phyloP scores from a whole-genome alignment of 208 protist genomes.

The Acanthamoeba sp. region DNA sequence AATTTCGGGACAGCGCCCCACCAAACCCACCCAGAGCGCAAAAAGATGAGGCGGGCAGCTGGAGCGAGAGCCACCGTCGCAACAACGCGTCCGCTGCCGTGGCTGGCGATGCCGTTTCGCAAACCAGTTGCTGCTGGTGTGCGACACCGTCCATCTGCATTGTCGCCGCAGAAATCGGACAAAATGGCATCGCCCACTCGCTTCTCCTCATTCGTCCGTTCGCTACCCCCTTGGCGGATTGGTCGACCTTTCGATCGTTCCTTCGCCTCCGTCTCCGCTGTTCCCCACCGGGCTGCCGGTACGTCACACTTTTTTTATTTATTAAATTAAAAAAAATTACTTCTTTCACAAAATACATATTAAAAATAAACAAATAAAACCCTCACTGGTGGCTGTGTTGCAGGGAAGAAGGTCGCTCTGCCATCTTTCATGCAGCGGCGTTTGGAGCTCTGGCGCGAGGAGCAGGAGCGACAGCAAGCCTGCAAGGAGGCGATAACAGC shows the following conservation, averaged over 20 bases:
- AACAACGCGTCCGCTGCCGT: too few relatives aligned
- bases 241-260: neutral
- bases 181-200: too few relatives aligned
- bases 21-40: too few relatives aligned
- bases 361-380: neutral
- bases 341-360: neutral
- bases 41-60: too few relatives aligned
- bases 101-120: too few relatives aligned
- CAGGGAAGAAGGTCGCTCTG: too few relatives aligned
- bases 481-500: neutral
- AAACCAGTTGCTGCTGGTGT: too few relatives aligned
- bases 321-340: neutral
- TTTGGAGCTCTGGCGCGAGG: conserved; percentile 62
- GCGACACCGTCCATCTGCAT: too few relatives aligned
- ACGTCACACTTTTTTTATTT: neutral
- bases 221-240: neutral
- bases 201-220: neutral
- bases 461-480: conserved; percentile 54
- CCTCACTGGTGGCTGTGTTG: neutral
- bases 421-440: conserved; percentile 60
- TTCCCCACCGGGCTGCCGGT: neutral
- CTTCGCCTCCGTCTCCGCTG: neutral
- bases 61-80: too few relatives aligned
- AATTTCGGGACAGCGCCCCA: too few relatives aligned
- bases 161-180: too few relatives aligned